phyloP scores from a whole-genome alignment of 805 yeast genomes.

The Nematodospora valgi region DNA sequence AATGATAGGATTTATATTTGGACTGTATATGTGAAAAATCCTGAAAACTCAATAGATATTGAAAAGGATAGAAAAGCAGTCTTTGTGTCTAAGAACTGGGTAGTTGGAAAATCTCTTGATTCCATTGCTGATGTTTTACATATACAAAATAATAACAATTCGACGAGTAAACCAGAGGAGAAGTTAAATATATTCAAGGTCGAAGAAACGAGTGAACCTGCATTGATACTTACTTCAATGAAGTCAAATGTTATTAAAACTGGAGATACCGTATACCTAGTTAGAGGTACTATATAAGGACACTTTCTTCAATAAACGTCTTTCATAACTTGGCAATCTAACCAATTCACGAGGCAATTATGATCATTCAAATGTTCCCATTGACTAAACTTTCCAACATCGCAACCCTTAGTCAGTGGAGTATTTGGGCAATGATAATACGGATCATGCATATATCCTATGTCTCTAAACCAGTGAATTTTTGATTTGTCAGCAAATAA shows the following conservation, averaged over 20 bases:
- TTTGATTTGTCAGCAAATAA: slow-evolving; percentile 65
- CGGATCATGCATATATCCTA: slow-evolving; percentile 75
- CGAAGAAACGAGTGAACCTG: slow-evolving; percentile 24
- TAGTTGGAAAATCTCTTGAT: slow-evolving; percentile 58
- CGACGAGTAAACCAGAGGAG: slow-evolving; percentile 36
- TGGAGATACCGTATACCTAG: slow-evolving; percentile 51
- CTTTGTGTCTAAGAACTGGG: slow-evolving; percentile 54
- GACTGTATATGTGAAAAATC: slow-evolving; percentile 35
- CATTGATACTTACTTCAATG: slow-evolving; percentile 25
- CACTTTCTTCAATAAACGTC: slow-evolving; percentile 10
- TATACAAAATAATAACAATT: slow-evolving; percentile 49
- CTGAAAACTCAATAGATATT: slow-evolving; percentile 18
- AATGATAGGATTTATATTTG: slow-evolving; percentile 50
- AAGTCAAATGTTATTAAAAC: slow-evolving; percentile 43
- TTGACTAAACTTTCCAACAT: slow-evolving; percentile 51
- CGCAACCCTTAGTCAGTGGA: slow-evolving; percentile 43
- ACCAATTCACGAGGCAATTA: slow-evolving; percentile 76
- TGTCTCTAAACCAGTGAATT: slow-evolving; percentile 85
- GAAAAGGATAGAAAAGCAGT: slow-evolving; percentile 31
- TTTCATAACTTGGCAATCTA: slow-evolving; percentile 27
- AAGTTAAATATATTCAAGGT: slow-evolving; percentile 47
- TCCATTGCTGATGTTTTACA: slow-evolving; percentile 45
- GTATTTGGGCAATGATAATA: slow-evolving; percentile 72
- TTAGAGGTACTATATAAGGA: slow-evolving; percentile 39
- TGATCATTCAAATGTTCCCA: slow-evolving; percentile 56